Evolutionary conservation across 2,329 filamentous ascomycete genomes (phyloP).

Genomic region (Xylariaceae sp.): DNA sequence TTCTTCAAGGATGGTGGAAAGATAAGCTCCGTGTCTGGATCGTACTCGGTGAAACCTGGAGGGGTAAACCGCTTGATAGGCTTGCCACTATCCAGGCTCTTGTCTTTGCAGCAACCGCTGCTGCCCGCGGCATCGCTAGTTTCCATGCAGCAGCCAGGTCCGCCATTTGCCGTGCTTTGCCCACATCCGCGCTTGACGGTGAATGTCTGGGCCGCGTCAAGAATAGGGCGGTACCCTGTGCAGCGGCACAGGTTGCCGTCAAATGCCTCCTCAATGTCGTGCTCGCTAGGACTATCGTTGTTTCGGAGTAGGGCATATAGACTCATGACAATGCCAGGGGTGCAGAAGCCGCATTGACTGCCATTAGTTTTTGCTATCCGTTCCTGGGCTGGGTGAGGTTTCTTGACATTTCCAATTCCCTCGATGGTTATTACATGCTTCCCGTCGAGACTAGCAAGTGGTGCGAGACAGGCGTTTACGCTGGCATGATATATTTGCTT

Average conservation of each 20-base stretch:
- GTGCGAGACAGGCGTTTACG: slow-evolving; percentile 92
- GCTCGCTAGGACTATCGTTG: slow-evolving; percentile 68
- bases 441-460: slow-evolving; percentile 86
- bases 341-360: slow-evolving; percentile 92
- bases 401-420: slow-evolving; percentile 84
- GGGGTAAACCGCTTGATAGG: slow-evolving; percentile 69
- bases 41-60: slow-evolving; percentile 91
- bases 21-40: slow-evolving; percentile 89
- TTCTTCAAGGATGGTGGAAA: slow-evolving; percentile 84
- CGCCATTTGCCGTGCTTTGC: slow-evolving; percentile 47
- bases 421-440: slow-evolving; percentile 98
- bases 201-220: slow-evolving; percentile 92
- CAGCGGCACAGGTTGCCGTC: slow-evolving; percentile 95
- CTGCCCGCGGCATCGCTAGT: slow-evolving; percentile 48
- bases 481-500: slow-evolving; percentile 93
- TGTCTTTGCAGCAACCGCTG: slow-evolving; percentile 68
- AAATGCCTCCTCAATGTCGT: slow-evolving; percentile 86
- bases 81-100: slow-evolving; percentile 45
- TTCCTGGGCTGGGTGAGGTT: slow-evolving; percentile 85
- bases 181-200: slow-evolving; percentile 52
- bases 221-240: slow-evolving; percentile 89
- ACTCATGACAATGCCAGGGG: slow-evolving; percentile 97
- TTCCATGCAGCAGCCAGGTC: slow-evolving; percentile 68
- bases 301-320: slow-evolving; percentile 90
- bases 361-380: slow-evolving; percentile 87